These are phyloP conservation scores for Coemansia sp. DNA, from an alignment of 192 early-diverging fungal species.

Conservation along the genomic window DNA sequence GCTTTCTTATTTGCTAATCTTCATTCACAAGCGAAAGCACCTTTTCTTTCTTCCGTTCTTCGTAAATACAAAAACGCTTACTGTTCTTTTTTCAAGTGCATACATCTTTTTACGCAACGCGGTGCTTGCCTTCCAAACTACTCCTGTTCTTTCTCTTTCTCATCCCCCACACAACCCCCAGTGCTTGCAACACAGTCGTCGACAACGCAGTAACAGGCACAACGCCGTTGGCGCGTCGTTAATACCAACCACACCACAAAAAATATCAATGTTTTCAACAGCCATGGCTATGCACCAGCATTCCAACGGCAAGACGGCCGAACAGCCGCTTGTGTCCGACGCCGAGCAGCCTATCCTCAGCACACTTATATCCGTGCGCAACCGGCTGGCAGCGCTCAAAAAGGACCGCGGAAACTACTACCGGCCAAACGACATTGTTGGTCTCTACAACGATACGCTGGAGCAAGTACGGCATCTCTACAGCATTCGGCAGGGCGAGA, in stretches of 20 bases:
- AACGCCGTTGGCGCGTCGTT: no score
- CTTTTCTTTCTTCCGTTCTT: no score
- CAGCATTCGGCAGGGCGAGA: slow-evolving; percentile 51
- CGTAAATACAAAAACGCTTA: no score
- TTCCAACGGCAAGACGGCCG: slow-evolving; percentile 1
- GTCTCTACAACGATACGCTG: slow-evolving; percentile 64
- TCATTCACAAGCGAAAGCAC: no score
- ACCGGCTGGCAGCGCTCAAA: slow-evolving; percentile 70
- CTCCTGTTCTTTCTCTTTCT: no score
- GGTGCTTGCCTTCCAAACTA: no score
- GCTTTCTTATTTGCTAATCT: no score
- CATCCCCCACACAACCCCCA: no score
- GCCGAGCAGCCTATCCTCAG: slow-evolving; percentile 68
- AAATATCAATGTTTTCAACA: slow-evolving; percentile 37
- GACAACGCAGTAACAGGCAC: no score
- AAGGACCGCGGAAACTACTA: slow-evolving; percentile 71
- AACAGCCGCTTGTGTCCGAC: slow-evolving; percentile 26
- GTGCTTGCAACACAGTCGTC: no score
- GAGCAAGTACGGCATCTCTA: slow-evolving; percentile 50
- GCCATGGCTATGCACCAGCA: slow-evolving; percentile 13
- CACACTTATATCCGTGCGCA: slow-evolving; percentile 64
- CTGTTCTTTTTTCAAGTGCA: no score
- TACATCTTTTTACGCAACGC: no score
- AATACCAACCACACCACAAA: background rate
- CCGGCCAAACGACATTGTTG: slow-evolving; percentile 62